phyloP scores from a whole-genome alignment of 768 basidiomycete genomes.

The Boletus vinaceobasis region DNA sequence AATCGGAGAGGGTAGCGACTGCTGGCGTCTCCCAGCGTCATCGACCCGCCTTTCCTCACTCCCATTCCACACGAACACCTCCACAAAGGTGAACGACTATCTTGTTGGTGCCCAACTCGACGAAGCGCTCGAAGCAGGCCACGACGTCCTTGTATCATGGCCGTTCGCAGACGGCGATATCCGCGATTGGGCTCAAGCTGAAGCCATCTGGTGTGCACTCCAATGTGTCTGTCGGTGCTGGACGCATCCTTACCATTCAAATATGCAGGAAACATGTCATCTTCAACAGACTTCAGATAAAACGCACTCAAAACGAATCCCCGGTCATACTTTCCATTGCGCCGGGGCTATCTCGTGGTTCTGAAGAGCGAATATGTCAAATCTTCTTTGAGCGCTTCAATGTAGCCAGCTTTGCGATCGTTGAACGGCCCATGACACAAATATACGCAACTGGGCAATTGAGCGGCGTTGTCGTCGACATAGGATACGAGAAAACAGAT shows the following conservation, averaged over 20 bases:
- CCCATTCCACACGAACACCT: conserved; percentile 40
- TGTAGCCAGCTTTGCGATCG: conserved; percentile 73
- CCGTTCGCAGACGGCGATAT: conserved; percentile 76
- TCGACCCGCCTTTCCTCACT: conserved; percentile 47
- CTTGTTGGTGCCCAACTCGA: conserved; percentile 79
- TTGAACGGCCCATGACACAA: conserved; percentile 83
- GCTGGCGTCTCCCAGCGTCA: conserved; percentile 38
- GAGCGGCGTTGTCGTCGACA: conserved; percentile 77
- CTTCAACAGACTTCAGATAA: conserved; percentile 68
- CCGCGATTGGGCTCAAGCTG: conserved; percentile 78
- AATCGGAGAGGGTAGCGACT: conserved; percentile 14
- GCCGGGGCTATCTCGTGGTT: conserved; percentile 58
- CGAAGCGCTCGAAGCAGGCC: conserved; percentile 70
- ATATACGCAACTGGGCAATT: conserved; percentile 73
- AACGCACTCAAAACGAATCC: conserved; percentile 84
- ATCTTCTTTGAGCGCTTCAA: conserved; percentile 93
- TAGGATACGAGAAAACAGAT: conserved; percentile 73
- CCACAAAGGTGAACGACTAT: conserved; percentile 68
- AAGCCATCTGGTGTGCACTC: conserved; percentile 74
- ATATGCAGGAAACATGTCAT: conserved; percentile 76
- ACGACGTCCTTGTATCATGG: conserved; percentile 75
- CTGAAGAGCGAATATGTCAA: conserved; percentile 73
- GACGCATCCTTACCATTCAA: conserved; percentile 5
- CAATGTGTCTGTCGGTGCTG: not conserved
- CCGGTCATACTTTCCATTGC: conserved; percentile 75